Conservation (phyloP, 805 yeast species). For the Candida gorgasii region DNA sequence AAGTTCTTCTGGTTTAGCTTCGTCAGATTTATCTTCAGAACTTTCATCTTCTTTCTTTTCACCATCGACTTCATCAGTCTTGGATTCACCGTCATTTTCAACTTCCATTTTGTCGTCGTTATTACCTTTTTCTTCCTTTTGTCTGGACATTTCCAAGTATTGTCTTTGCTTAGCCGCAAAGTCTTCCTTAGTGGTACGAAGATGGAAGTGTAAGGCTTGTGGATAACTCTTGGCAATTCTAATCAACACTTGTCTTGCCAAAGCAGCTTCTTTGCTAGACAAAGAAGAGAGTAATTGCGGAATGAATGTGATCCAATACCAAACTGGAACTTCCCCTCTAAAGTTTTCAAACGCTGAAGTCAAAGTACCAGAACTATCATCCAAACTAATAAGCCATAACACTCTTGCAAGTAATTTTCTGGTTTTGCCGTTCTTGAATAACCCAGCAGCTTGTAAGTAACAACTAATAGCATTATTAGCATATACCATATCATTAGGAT, state of each 20-base stretch:
- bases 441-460: slow-evolving; percentile 95
- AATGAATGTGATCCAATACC: slow-evolving; percentile 98
- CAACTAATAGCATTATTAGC: slow-evolving; percentile 96
- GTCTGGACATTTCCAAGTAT: slow-evolving; percentile 40
- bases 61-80: too few species aligned
- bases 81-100: too few species aligned
- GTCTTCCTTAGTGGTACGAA: slow-evolving; percentile 94
- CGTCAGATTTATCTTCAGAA: slow-evolving; percentile 7
- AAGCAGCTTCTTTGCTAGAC: slow-evolving; percentile 86
- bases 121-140: slow-evolving; percentile 10
- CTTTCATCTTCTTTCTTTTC: slow-evolving; percentile 6
- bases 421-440: slow-evolving; percentile 90
- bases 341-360: slow-evolving; percentile 88
- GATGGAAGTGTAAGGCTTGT: slow-evolving; percentile 94
- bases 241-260: slow-evolving; percentile 84
- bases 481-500: slow-evolving; percentile 73
- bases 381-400: slow-evolving; percentile 89
- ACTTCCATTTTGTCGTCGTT: slow-evolving; percentile 6
- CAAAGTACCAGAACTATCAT: slow-evolving; percentile 78
- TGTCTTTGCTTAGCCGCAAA: slow-evolving; percentile 85
- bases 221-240: slow-evolving; percentile 96
- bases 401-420: slow-evolving; percentile 85
- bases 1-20: slow-evolving; percentile 3
- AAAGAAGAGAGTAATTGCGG: slow-evolving; percentile 90
- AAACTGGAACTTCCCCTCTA: slow-evolving; percentile 95